phyloP scores from a whole-genome alignment of 1,284 basidiomycete species.

The Cronartium quercuum region DNA sequence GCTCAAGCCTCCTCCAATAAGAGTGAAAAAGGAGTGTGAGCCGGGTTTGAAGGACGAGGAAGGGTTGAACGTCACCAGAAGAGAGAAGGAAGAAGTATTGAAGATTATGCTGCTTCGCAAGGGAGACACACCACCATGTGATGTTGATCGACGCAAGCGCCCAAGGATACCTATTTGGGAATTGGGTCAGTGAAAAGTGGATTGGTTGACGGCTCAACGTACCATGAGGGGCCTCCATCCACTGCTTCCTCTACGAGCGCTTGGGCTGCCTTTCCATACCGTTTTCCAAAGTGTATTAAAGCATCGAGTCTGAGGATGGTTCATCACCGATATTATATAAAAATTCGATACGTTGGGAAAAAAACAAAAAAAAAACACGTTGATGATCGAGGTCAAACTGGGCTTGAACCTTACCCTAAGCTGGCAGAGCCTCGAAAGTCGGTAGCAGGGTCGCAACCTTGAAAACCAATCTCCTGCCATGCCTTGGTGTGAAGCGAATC shows the following conservation, averaged over 20 bases:
- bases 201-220: neutral
- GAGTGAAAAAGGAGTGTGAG: conserved; percentile 18
- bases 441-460: conserved; percentile 21
- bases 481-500: conserved; percentile 13
- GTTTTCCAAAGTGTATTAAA: conserved; percentile 13
- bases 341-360: no score
- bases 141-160: conserved; percentile 35
- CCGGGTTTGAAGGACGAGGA: conserved; percentile 15
- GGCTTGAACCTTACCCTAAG: neutral
- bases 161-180: conserved; percentile 29
- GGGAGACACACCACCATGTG: conserved; percentile 31
- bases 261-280: conserved; percentile 18
- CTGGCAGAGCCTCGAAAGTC: conserved; percentile 20
- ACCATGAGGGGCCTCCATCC: conserved; percentile 24
- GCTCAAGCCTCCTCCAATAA: conserved; percentile 4
- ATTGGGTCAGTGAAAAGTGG: neutral
- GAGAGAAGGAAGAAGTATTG: conserved; percentile 6
- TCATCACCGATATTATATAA: neutral
- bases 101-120: neutral
- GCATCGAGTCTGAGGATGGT: conserved; percentile 8
- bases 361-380: no score
- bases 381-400: neutral
- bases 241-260: conserved; percentile 23
- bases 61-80: neutral
- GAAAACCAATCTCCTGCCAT: conserved; percentile 37